Percentiles rank a stretch among this genome's conserved stretches.
phyloP scores from a whole-genome alignment of 1,284 basidiomycete genomes.

The Phaffia rhodozyma region DNA sequence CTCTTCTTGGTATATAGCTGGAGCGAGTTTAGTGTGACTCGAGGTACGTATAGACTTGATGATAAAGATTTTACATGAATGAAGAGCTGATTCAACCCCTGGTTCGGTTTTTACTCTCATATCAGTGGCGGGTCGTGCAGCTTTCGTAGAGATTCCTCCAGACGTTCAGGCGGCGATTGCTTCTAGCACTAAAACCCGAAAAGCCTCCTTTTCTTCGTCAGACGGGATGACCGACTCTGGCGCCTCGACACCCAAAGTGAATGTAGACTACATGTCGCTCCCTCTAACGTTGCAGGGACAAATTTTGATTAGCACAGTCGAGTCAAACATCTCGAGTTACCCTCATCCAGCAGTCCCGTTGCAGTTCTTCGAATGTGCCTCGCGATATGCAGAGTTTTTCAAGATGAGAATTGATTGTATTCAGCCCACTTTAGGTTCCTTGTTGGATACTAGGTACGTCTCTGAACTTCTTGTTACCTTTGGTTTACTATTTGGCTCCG shows the following conservation, averaged over 20 bases:
- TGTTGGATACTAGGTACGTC: slow-evolving; percentile 66
- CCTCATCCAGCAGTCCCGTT: slow-evolving; percentile 79
- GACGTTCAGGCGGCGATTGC: slow-evolving; percentile 29
- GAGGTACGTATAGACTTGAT: slow-evolving; percentile 31
- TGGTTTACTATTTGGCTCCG: background rate
- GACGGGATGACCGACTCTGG: slow-evolving; percentile 15
- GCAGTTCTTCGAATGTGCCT: slow-evolving; percentile 86
- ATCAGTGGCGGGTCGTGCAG: slow-evolving; percentile 29
- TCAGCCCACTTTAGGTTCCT: slow-evolving; percentile 71
- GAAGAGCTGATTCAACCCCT: background rate
- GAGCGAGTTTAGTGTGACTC: slow-evolving; percentile 58
- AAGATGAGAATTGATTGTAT: slow-evolving; percentile 79
- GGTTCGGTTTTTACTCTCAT: background rate
- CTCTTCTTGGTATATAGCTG: slow-evolving; percentile 86
- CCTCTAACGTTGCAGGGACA: slow-evolving; percentile 85
- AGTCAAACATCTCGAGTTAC: slow-evolving; percentile 69
- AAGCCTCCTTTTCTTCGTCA: slow-evolving; percentile 22
- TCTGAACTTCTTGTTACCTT: background rate
- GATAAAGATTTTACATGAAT: slow-evolving; percentile 14
- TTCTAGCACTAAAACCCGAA: slow-evolving; percentile 24
- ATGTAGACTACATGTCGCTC: slow-evolving; percentile 64
- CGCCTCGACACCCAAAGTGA: background rate
- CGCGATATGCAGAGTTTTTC: slow-evolving; percentile 94
- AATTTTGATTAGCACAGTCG: slow-evolving; percentile 70
- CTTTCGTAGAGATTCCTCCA: slow-evolving; percentile 35